Evolutionary conservation across 2,329 filamentous ascomycete species (phyloP), one percentile per base, ranked within the genome.

Genomic region (Penicillium thymicola): DNA sequence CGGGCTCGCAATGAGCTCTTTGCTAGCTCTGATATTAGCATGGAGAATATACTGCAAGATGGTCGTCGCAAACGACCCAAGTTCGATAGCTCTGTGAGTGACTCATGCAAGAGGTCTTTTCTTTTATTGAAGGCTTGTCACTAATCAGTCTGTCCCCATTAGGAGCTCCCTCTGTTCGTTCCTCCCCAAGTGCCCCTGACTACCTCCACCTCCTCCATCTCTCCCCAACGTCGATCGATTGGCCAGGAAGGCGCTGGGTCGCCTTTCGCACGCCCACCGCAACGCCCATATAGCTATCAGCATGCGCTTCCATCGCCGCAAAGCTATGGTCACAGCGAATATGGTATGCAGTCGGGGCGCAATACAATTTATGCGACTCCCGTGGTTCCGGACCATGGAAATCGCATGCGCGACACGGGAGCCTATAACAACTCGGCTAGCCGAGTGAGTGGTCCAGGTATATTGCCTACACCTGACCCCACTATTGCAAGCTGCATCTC

Each of bases 1-100:
- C 89, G 89, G 73, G 85, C 83, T 66, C 92, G 90, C 74, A 86
- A 81, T 63, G 92, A 97, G 68, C 89, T 91, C 63, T 85, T 96
- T 68, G 92, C 90, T 47, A 97, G 91, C 72, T 96, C 94, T 16
- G 94, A 99, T 67, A 99, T 99, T 70, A 97, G 93, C 73, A 85
- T 97, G 65, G 92, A 97, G 67, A 99, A 99, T 73, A 97, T 99
- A 75, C 89, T 99, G 59, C 93, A 97, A 76, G 94, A 95, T 70
- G 92, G 93, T 65, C 88, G 94, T 75, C 88, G 94, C 72, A 97
- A 97, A 81, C 86, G 92, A 70, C 90, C 93, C 68, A 97, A 96
- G 76, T 88, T 88, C 78, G 93, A 97, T 75, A 97, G 93, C 79
- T 97, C 93, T 76, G 93, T 97, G 88, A 87, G 93, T 82, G 44